These are phyloP conservation scores for Hortiboletus campestris DNA, from an alignment of 768 basidiomycete species.

Conservation along the genomic window DNA sequence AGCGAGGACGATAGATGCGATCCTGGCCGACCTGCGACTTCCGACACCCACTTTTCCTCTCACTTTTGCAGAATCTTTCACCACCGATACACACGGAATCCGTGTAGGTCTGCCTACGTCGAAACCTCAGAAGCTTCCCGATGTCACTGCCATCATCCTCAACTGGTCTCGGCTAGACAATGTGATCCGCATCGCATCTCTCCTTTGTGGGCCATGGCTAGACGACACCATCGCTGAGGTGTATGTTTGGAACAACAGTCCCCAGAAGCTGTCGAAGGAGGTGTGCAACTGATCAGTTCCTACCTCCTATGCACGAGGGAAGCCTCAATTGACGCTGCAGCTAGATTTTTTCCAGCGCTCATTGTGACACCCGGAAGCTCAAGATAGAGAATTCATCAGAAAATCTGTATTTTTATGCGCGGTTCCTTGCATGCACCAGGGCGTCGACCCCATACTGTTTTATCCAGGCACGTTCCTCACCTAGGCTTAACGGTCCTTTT, in stretches of 20 bases:
- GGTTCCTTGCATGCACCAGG: conserved; percentile 56
- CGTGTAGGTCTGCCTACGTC: conserved; percentile 14
- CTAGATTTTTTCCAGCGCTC: conserved; percentile 42
- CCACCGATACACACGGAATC: background rate
- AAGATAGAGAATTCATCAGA: conserved; percentile 54
- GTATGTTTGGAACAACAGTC: conserved; percentile 65
- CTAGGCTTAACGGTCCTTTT: background rate
- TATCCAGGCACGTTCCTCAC: conserved; percentile 46
- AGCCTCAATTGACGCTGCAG: background rate
- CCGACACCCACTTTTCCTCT: conserved; percentile 14
- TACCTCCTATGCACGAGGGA: background rate
- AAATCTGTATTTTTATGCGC: conserved; percentile 61
- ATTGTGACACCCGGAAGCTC: conserved; percentile 44
- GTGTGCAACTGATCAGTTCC: conserved; percentile 32
- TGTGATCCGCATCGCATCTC: conserved; percentile 51
- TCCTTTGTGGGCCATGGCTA: conserved; percentile 48
- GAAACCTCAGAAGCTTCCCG: conserved; percentile 22
- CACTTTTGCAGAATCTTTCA: conserved; percentile 13
- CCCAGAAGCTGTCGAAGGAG: conserved; percentile 37
- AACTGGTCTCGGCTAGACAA: conserved; percentile 71
- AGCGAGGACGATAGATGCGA: conserved; percentile 3
- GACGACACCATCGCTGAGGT: conserved; percentile 47
- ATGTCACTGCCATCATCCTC: conserved; percentile 56
- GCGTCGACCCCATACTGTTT: conserved; percentile 57
- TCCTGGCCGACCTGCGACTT: conserved; percentile 14